Evolutionary conservation across 2,329 filamentous ascomycete species (phyloP).

Genomic region (Beauveria varroae): DNA sequence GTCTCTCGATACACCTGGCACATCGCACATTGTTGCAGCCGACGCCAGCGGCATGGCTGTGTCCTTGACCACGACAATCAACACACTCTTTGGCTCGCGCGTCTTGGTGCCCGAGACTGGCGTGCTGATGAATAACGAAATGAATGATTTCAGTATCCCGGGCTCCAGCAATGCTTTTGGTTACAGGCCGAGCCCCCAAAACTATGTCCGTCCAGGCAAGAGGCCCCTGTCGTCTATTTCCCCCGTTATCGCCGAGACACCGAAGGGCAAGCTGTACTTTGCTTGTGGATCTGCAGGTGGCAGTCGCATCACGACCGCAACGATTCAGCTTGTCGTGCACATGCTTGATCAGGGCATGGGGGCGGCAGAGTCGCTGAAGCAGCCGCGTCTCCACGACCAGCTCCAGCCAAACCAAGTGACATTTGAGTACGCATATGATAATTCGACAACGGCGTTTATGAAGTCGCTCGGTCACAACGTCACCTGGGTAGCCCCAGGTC

Average conservation of each 20-base stretch:
- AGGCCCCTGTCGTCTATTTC: constrained; percentile 71
- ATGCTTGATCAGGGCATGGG: constrained; percentile 62
- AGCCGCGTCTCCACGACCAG: constrained; percentile 76
- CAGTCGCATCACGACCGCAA: constrained; percentile 75
- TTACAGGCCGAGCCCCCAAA: constrained; percentile 64
- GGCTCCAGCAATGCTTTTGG: constrained; percentile 65
- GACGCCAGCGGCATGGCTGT: constrained; percentile 66
- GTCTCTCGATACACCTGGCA: constrained; percentile 55
- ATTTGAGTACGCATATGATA: constrained; percentile 69
- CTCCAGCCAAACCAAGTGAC: constrained; percentile 59
- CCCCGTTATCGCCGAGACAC: constrained; percentile 66
- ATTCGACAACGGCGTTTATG: constrained; percentile 61
- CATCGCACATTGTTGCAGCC: constrained; percentile 58
- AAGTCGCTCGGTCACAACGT: constrained; percentile 63
- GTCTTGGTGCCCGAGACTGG: constrained; percentile 77
- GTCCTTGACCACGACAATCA: constrained; percentile 73
- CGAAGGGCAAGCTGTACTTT: constrained; percentile 62
- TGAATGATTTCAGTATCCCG: constrained; percentile 72
- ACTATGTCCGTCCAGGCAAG: constrained; percentile 71
- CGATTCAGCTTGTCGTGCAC: constrained; percentile 69
- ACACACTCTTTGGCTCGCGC: constrained; percentile 69
- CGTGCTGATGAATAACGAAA: constrained; percentile 60
- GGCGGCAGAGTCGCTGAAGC: constrained; percentile 53
- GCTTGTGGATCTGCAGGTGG: constrained; percentile 74
- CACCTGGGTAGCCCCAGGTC: constrained; percentile 57